phyloP scores from a whole-genome alignment of 1,284 basidiomycete species.

The Apiotrichum montevideense region DNA sequence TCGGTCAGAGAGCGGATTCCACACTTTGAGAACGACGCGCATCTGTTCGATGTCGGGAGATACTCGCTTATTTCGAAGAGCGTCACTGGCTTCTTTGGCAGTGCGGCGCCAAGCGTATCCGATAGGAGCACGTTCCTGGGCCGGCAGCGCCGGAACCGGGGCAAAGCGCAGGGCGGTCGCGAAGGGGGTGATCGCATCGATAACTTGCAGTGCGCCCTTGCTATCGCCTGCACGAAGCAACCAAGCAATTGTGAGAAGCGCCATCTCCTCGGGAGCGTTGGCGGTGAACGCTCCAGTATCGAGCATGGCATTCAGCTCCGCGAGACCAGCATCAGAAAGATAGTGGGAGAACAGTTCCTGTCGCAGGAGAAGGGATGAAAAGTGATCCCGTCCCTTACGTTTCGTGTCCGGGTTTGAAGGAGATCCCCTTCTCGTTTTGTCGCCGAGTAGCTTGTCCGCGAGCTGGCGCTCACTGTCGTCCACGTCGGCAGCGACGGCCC shows the following conservation, averaged over 20 bases:
- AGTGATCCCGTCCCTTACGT: neutral
- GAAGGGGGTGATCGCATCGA: slow-evolving; percentile 3
- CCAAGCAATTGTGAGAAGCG: slow-evolving; percentile 5
- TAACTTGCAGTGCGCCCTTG: neutral
- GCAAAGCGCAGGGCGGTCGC: slow-evolving; percentile 5
- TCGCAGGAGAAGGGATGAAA: neutral
- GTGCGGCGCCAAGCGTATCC: neutral
- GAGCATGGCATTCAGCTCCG: neutral
- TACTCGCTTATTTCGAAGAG: neutral
- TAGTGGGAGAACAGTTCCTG: slow-evolving; percentile 4
- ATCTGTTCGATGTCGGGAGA: neutral
- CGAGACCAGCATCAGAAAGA: slow-evolving; percentile 2
- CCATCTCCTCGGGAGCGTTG: slow-evolving; percentile 2
- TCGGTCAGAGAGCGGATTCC: slow-evolving; percentile 4
- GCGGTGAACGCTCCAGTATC: slow-evolving; percentile 1
- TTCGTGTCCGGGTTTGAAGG: no score
- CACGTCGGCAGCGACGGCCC: no score
- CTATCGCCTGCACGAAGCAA: neutral
- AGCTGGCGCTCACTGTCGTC: no score
- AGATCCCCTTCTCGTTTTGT: no score
- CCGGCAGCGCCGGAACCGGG: neutral
- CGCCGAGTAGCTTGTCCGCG: no score
- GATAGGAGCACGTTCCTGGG: neutral
- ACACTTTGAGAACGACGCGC: slow-evolving; percentile 3
- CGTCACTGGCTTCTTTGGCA: neutral